Percentiles rank a stretch among this genome's conserved stretches.
These are phyloP conservation scores for Neltuma alba DNA, from an alignment of 306 rosid species.

Conservation along the genomic window DNA sequence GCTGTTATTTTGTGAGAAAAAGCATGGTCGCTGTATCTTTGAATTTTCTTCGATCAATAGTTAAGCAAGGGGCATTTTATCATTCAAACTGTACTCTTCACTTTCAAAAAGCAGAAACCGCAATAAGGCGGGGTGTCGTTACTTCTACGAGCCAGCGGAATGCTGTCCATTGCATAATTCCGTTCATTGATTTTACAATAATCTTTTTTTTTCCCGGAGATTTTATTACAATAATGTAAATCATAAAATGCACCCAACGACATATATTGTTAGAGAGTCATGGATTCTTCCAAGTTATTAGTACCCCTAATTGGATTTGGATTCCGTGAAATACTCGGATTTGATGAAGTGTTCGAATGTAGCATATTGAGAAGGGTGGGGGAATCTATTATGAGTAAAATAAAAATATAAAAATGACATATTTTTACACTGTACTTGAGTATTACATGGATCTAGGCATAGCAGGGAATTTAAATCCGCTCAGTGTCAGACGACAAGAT, in stretches of 20 bases:
- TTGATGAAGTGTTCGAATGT: not conserved
- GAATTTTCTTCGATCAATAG: not conserved
- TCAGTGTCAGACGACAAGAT: not conserved
- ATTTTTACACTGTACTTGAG: not conserved
- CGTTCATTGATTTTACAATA: not conserved
- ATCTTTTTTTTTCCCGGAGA: too few species aligned
- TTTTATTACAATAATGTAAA: not conserved
- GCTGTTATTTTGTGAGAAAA: not conserved
- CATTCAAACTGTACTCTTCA: not conserved
- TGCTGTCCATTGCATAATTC: not conserved
- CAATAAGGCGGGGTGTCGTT: not conserved
- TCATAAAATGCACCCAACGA: not conserved
- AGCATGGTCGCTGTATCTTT: not conserved
- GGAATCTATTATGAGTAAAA: too few species aligned
- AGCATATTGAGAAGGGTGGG: not conserved
- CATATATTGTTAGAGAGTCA: not conserved
- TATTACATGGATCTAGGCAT: not conserved
- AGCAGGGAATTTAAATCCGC: not conserved
- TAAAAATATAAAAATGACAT: not conserved
- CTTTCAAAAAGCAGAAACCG: not conserved
- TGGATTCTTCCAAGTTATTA: not conserved
- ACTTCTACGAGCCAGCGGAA: not conserved
- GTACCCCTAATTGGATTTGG: not conserved
- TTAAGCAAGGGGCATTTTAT: not conserved
- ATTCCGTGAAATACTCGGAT: not conserved